These are phyloP conservation scores for Carpinus viminea DNA, from an alignment of 306 rosid species.

Conservation along the genomic window DNA sequence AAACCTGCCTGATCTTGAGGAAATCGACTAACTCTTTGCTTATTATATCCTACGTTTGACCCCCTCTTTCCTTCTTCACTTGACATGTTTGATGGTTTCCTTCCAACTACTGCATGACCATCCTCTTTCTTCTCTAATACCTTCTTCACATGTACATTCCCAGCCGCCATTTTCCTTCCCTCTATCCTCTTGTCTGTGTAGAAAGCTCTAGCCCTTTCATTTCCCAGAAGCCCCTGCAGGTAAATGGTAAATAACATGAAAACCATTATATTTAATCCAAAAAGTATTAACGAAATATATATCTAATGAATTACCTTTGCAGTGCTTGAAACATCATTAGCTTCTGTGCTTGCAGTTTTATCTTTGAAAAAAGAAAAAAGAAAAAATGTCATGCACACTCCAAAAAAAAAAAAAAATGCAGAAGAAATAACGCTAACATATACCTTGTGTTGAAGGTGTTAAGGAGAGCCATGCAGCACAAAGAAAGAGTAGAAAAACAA, in stretches of 20 bases:
- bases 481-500: constrained; percentile 24
- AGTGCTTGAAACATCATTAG: neutral
- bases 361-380: neutral
- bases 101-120: constrained; percentile 4
- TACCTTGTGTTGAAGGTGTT: constrained; percentile 39
- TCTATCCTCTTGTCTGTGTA: neutral
- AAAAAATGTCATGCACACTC: neutral
- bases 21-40: constrained; percentile 21
- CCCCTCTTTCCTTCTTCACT: neutral
- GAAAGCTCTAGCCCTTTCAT: constrained; percentile 21
- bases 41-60: constrained; percentile 3
- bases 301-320: constrained; percentile 23
- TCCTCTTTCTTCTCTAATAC: neutral
- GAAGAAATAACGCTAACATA: neutral
- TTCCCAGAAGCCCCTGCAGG: neutral
- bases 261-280: neutral
- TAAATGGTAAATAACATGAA: neutral
- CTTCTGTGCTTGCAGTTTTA: constrained; percentile 26
- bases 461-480: constrained; percentile 32
- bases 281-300: too few species aligned
- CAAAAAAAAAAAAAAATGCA: too few species aligned
- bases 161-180: constrained; percentile 17
- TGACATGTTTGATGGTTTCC: constrained; percentile 13
- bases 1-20: constrained; percentile 30
- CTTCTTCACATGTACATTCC: neutral